phyloP scores from a whole-genome alignment of 1,284 basidiomycete genomes.

The Cronartium ribicola region DNA sequence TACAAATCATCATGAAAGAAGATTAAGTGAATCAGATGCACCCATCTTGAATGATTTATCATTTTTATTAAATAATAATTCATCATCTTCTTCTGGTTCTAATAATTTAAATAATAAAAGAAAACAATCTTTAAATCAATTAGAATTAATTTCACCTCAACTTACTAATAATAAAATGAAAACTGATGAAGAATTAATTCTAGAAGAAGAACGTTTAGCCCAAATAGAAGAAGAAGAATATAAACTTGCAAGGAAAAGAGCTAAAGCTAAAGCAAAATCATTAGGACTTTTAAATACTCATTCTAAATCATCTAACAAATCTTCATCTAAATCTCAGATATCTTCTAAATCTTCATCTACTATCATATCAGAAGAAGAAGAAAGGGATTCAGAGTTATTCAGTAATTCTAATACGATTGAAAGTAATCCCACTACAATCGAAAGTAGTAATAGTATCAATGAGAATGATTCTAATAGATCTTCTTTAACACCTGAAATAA shows the following conservation, averaged over 20 bases:
- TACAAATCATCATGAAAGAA: not conserved
- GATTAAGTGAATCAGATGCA: conserved; percentile 6
- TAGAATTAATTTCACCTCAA: not conserved
- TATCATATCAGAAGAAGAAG: not conserved
- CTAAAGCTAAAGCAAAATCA: not conserved
- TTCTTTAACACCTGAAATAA: not conserved
- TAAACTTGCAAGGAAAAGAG: not conserved
- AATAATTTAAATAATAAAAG: too few relatives aligned
- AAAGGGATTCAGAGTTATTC: not conserved
- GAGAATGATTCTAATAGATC: not conserved
- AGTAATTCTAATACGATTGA: not conserved
- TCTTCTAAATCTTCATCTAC: not conserved
- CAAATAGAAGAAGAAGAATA: not conserved
- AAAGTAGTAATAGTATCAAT: not conserved
- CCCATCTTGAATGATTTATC: not conserved
- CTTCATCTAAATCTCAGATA: not conserved
- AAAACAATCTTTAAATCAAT: not conserved
- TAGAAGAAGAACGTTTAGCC: conserved; percentile 1
- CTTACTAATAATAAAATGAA: not conserved
- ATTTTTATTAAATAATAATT: not conserved
- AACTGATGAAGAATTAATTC: conserved; percentile 5
- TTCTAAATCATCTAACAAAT: not conserved
- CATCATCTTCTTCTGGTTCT: not conserved
- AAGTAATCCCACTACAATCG: not conserved
- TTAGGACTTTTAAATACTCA: not conserved